Base-by-base conservation (phyloP, 2,329 filamentous ascomycete genomes). In the Aureobasidium leucospermi region DNA sequence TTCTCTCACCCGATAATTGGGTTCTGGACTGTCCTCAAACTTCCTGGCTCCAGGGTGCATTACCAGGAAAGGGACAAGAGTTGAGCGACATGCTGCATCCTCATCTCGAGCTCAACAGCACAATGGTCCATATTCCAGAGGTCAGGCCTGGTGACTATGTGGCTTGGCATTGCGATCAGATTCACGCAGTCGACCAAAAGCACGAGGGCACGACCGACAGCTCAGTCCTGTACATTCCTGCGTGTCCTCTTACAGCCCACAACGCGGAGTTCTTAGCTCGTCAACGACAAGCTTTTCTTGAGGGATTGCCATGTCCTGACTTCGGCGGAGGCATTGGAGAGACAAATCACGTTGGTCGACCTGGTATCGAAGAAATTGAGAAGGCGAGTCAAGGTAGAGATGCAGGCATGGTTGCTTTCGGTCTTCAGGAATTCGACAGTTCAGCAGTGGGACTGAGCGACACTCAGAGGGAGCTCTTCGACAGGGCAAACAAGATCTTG, bases 191-290 rank as follows among this genome's bases (percentile, higher is more conserved):
- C 0, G 92, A 96, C 74, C 86, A 84, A 64, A 78, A 85, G 1
- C 92, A 96, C 69, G 73, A 73, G 1, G 92, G 92, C 1, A 78
- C 74, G 1, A 73, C 76, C 0, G 92, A 96, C 71, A 90, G 88
- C 0, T 91, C 86, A 65, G 92, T 96, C 0, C 68, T 96, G 62
- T 96, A 96, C 68, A 96, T 96, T 59, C 91, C 92, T 0, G 86
- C 89, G 0, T 94, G 89, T 59, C 91, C 92, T 0, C 79, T 90
- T 32, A 96, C 90, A 0, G 82, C 87, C 58, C 75, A 78, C 45
- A 96, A 94, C 67, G 85, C 87, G 0, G 74, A 81, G 19, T 94
- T 92, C 68, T 76, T 93, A 1, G 79, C 74, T 1, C 79, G 82
- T 15, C 90, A 96, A 74, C 81, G 87, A 19, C 78, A 83, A n/a